Base-by-base conservation (phyloP, 148 eudicot species). In the Selenicereus undatus region DNA sequence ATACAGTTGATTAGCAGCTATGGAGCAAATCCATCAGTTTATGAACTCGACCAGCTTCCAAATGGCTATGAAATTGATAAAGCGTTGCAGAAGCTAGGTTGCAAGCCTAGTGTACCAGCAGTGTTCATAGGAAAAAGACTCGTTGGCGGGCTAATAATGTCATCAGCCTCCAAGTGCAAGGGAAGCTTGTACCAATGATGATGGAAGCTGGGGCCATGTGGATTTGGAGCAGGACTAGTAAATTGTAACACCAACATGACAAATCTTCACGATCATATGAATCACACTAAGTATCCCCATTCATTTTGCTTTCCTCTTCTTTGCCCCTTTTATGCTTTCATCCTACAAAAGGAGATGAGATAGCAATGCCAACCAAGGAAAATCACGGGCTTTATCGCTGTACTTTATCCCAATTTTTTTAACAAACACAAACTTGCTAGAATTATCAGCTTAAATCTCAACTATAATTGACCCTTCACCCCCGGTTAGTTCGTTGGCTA, bases 61-160 rank as follows among this genome's bases (percentile, higher is more conserved):
- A 73, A 50, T 54, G 81, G 84, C 51, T 60, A 36, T 0, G 84
- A 82, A 30, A 78, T 82, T 69, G 84, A 82, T 79, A 65, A 72
- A 7, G 81, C 77, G 4, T 71, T 82, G 18, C 66, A 62, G 43
- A 62, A 56, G 78, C 81, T 78, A n/a, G 78, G 84, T 50, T 66
- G 81, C 76, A 73, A 60, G 43, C 84, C 84, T 18, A 69, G 36
- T 29, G 79, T 81, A 52, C 85, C 85, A 20, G 83, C 81, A 27
- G 78, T 82, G 66, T 85, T 85, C 78, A 85, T 85, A 56, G 84
- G 82, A 43, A 82, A 82, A n/a, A 80, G 74, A 62, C 62, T 81
- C 6, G 80, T 85, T 5, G 87, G 87, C 18, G 87, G 30, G 82
- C 87, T 27, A 82, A 85, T 27, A 80, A 85, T 24, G 72, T 85